Evolutionary conservation across 1,139 yeast genomes (phyloP), one percentile per base, ranked within the genome.

Genomic region (Waltiozyma sp.): DNA sequence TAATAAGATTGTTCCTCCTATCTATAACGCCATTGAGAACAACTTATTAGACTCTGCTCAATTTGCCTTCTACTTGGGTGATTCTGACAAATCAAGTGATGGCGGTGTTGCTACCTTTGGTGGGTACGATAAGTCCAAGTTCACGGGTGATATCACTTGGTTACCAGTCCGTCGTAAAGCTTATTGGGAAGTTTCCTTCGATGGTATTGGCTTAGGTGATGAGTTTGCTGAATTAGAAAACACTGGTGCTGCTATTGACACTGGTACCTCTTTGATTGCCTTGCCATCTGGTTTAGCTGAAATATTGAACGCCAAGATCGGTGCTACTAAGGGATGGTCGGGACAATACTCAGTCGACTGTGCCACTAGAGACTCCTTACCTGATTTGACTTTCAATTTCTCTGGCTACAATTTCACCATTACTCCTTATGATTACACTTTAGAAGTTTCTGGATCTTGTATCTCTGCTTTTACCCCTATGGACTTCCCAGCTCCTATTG

Each of bases 111-210:
- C 93, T 53, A 86, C 96, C 28, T 84, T 91, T 60, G 98, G 98
- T 63, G 98, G 98, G 51, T 72, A 80, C 55, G 96, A 89, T 62
- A 73, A 78, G 53, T 62, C 78, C 49, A 75, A 78, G 60, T 87
- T 70, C 65, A 66, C 69, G 41, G 98, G 98, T 51, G 77, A 89
- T 55, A 72, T 91, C 56, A 83, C 91, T 43, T 88, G 94, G 85
- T 75, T 91, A 66, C 98, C 98, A 46, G 93, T 91, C 48, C 87
- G 98, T 72, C 86, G 98, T 75, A 86, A 89, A 79, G 98, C 97
- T 35, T 91, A 91, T 75, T 91, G 98, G 98, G 98, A 91, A 72
- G 98, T 91, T 48, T 75, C 83, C 51, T 82, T 91, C 53, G 87
- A 87, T 56, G 89, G 95, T 56, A 71, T 91, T 60, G 86, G 89